Conservation (phyloP, 1,284 basidiomycete species). For the Moniliophthora roreri region DNA sequence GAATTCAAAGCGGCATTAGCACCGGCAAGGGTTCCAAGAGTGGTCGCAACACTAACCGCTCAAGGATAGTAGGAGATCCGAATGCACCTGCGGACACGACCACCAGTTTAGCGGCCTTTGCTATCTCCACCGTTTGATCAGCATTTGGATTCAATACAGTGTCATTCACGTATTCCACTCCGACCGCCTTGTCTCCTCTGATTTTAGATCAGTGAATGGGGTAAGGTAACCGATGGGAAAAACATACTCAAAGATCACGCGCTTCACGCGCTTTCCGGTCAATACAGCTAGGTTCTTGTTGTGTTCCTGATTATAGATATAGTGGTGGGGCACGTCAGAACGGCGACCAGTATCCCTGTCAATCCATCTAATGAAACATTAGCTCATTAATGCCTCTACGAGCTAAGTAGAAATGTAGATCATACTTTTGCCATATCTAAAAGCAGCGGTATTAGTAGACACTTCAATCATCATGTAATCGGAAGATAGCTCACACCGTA, state of each 20-base stretch:
- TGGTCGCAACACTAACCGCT: constrained; percentile 29
- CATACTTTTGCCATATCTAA: constrained; percentile 27
- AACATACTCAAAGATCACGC: constrained; percentile 32
- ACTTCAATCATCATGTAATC: constrained; percentile 20
- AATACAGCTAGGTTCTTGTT: constrained; percentile 30
- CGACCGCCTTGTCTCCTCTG: constrained; percentile 23
- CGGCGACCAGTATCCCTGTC: constrained; percentile 37
- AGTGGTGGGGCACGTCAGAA: constrained; percentile 41
- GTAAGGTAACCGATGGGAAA: neutral
- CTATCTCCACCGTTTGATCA: constrained; percentile 24
- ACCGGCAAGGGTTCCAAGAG: neutral
- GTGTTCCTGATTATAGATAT: constrained; percentile 36
- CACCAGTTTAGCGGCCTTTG: constrained; percentile 43
- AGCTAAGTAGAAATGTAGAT: neutral
- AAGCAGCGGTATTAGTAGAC: too few relatives aligned
- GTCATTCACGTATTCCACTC: constrained; percentile 24
- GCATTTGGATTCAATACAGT: constrained; percentile 22
- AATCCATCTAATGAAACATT: constrained; percentile 31
- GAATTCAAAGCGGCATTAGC: neutral
- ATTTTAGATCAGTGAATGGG: too few relatives aligned
- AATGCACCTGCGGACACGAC: constrained; percentile 51
- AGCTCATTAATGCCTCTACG: neutral
- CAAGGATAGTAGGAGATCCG: constrained; percentile 53
- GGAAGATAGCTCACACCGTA: neutral
- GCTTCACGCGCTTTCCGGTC: constrained; percentile 27